These are phyloP conservation scores for Quercus variabilis DNA, from an alignment of 306 rosid species.

Conservation along the genomic window DNA sequence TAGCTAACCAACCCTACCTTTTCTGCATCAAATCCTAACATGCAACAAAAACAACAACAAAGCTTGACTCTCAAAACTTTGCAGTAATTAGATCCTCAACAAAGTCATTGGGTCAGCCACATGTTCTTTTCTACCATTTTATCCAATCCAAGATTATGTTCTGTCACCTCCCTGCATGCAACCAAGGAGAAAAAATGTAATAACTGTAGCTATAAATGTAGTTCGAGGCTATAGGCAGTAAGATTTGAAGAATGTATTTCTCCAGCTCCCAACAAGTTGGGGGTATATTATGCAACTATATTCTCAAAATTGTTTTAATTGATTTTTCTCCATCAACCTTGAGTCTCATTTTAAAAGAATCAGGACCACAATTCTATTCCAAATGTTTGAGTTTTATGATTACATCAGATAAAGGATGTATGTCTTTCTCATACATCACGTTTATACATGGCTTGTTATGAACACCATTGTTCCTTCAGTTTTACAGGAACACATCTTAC, in stretches of 20 bases:
- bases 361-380: not conserved
- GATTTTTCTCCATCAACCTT: not conserved
- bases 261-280: too few relatives aligned
- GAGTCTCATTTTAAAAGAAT: not conserved
- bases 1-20: too few relatives aligned
- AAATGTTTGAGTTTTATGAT: too few relatives aligned
- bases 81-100: too few relatives aligned
- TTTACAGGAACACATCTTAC: slow-evolving; percentile 65
- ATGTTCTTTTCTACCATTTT: too few relatives aligned
- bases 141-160: too few relatives aligned
- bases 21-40: too few relatives aligned
- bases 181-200: too few relatives aligned
- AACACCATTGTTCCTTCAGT: slow-evolving; percentile 40
- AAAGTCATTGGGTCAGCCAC: too few relatives aligned
- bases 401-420: not conserved
- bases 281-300: not conserved
- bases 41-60: too few relatives aligned
- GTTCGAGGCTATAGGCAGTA: not conserved
- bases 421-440: not conserved
- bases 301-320: not conserved
- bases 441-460: not conserved
- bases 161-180: too few relatives aligned
- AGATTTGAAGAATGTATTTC: not conserved
- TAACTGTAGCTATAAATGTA: not conserved
- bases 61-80: too few relatives aligned